These are phyloP conservation scores for Fusarium equiseti DNA, from an alignment of 2,329 filamentous ascomycete genomes.

Conservation along the genomic window DNA sequence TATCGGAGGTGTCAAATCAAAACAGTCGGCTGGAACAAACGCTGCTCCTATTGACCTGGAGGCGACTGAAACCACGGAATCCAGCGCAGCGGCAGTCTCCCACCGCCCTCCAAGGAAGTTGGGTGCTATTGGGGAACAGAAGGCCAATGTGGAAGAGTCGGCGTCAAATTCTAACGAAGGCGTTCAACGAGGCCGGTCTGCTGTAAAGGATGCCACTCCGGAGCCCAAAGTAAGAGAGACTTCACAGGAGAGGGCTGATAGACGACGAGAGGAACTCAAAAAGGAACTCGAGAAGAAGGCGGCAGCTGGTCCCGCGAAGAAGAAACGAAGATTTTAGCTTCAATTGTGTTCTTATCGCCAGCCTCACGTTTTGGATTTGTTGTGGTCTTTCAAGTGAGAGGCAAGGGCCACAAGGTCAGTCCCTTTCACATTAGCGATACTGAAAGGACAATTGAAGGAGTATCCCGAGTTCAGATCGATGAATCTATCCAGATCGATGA, in stretches of 20 bases:
- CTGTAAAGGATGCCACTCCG: slow-evolving; percentile 38
- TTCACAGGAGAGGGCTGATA: slow-evolving; percentile 61
- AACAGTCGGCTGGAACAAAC: slow-evolving; percentile 28
- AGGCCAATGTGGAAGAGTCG: slow-evolving; percentile 14
- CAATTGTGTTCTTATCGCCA: neutral
- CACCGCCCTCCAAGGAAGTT: slow-evolving; percentile 45
- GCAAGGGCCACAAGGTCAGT: neutral
- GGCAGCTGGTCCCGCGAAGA: slow-evolving; percentile 63
- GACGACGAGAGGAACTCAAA: slow-evolving; percentile 64
- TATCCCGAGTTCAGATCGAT: neutral
- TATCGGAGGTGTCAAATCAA: slow-evolving; percentile 54
- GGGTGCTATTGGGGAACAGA: slow-evolving; percentile 53
- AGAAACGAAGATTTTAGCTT: slow-evolving; percentile 66
- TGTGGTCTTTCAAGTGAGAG: neutral
- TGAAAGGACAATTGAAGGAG: neutral
- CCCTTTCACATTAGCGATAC: neutral
- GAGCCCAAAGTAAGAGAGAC: slow-evolving; percentile 56
- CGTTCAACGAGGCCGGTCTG: slow-evolving; percentile 40
- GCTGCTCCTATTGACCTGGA: slow-evolving; percentile 16
- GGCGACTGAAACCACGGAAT: slow-evolving; percentile 10
- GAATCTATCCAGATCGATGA: neutral
- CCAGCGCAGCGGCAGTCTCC: slow-evolving; percentile 10
- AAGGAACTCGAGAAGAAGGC: slow-evolving; percentile 63
- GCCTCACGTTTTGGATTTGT: no score
- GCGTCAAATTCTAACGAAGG: slow-evolving; percentile 25